Evolutionary conservation across 306 rosid species (phyloP).

Genomic region (Parietaria judaica): DNA sequence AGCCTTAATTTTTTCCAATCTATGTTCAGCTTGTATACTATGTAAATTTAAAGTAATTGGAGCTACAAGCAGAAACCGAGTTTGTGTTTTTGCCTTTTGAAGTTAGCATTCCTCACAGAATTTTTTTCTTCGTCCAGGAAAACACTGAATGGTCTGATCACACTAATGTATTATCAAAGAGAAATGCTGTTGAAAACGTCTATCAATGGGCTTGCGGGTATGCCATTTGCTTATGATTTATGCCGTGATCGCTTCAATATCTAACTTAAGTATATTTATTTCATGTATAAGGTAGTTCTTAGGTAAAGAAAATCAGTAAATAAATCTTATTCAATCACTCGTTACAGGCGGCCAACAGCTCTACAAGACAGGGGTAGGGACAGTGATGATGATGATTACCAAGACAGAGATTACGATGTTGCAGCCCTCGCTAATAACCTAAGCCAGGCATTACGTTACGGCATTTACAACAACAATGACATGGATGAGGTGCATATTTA

Average conservation of each 20-base stretch:
- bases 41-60: too few species aligned
- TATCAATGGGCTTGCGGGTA: slow-evolving; percentile 98
- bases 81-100: neutral
- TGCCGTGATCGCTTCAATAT: neutral
- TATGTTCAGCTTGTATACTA: too few species aligned
- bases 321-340: slow-evolving; percentile 18
- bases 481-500: slow-evolving; percentile 61
- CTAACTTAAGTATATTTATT: neutral
- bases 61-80: neutral
- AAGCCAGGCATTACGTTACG: slow-evolving; percentile 94
- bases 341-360: slow-evolving; percentile 83
- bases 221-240: slow-evolving; percentile 25
- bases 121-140: slow-evolving; percentile 42
- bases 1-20: too few species aligned
- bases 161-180: slow-evolving; percentile 47
- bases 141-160: slow-evolving; percentile 74
- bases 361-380: slow-evolving; percentile 89
- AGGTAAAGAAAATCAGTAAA: neutral
- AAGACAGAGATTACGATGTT: slow-evolving; percentile 94
- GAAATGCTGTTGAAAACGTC: slow-evolving; percentile 80
- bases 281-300: neutral
- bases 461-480: slow-evolving; percentile 77
- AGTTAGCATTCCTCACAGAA: neutral
- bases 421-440: slow-evolving; percentile 94
- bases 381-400: slow-evolving; percentile 94